Percentiles rank a stretch among this genome's conserved stretches.
These are phyloP conservation scores for Venturia carpophila DNA, from an alignment of 2,329 filamentous ascomycete genomes.

Conservation along the genomic window DNA sequence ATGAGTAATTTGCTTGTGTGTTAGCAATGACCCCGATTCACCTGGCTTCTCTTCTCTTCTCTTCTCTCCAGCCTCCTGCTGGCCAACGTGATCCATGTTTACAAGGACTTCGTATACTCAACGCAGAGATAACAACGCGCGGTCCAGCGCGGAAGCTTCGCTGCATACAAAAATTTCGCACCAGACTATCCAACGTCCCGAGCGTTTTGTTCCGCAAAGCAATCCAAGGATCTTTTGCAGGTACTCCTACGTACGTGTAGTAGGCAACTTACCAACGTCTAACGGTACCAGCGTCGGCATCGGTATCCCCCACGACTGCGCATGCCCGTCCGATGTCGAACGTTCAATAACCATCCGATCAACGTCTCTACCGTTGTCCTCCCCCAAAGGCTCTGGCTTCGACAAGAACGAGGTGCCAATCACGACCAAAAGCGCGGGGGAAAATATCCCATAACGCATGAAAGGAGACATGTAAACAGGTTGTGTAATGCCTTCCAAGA, in stretches of 20 bases:
- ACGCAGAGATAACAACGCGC: too few species aligned
- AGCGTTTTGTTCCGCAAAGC: background rate
- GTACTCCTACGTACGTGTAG: too few species aligned
- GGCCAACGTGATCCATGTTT: too few species aligned
- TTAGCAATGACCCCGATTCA: background rate
- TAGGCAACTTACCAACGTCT: background rate
- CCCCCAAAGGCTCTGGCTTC: background rate
- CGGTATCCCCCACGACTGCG: background rate
- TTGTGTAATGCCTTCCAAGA: background rate
- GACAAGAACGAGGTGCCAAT: background rate
- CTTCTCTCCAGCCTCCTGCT: too few species aligned
- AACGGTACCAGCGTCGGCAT: background rate
- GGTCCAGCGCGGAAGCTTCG: too few species aligned
- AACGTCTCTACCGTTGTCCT: background rate
- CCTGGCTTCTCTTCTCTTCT: background rate
- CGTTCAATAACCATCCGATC: background rate
- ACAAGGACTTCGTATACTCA: too few species aligned
- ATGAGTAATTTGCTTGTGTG: background rate
- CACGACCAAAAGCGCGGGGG: background rate
- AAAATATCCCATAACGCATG: background rate
- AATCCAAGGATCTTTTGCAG: too few species aligned
- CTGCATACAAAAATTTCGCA: background rate
- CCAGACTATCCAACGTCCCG: background rate
- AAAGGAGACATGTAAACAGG: background rate
- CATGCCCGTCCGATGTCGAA: background rate